phyloP scores from a whole-genome alignment of 345 rosid genomes.

The Linum usitatissimum region DNA sequence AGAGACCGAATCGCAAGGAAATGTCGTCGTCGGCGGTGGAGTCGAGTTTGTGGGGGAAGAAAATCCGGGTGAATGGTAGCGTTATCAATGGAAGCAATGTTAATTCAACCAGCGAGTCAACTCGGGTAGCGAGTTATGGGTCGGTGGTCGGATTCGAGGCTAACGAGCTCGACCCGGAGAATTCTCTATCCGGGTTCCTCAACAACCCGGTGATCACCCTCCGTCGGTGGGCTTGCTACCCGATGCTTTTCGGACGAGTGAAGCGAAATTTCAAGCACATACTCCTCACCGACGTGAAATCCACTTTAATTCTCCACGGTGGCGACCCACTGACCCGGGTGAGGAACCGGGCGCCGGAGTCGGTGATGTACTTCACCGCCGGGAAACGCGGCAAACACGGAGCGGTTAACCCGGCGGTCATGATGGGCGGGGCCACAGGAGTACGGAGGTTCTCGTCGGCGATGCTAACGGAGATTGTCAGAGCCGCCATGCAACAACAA shows the following conservation, averaged over 20 bases:
- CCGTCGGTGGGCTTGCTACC: constrained; percentile 82
- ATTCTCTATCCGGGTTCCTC: constrained; percentile 70
- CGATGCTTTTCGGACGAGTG: constrained; percentile 78
- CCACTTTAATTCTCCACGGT: constrained; percentile 29
- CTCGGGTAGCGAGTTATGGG: constrained; percentile 51
- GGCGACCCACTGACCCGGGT: constrained; percentile 66
- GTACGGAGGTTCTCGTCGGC: constrained; percentile 46
- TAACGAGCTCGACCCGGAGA: constrained; percentile 78
- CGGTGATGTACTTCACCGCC: constrained; percentile 27
- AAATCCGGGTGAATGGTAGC: constrained; percentile 19
- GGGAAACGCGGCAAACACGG: constrained; percentile 24
- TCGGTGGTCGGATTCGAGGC: constrained; percentile 72
- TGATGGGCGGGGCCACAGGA: constrained; percentile 76
- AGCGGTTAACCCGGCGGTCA: constrained; percentile 38
- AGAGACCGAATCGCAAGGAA: constrained; percentile 27
- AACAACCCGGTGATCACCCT: constrained; percentile 59
- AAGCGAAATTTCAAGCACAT: constrained; percentile 68
- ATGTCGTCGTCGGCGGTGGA: constrained; percentile 22
- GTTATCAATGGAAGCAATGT: constrained; percentile 9
- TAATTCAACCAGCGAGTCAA: constrained; percentile 15
- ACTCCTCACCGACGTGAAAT: constrained; percentile 48
- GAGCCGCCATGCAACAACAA: constrained; percentile 37
- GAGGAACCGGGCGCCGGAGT: constrained; percentile 51
- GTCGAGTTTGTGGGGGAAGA: constrained; percentile 70
- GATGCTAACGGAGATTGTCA: constrained; percentile 64